phyloP scores from a whole-genome alignment of 176 grass and related monocot genomes.

The Eragrostis nindensis region DNA sequence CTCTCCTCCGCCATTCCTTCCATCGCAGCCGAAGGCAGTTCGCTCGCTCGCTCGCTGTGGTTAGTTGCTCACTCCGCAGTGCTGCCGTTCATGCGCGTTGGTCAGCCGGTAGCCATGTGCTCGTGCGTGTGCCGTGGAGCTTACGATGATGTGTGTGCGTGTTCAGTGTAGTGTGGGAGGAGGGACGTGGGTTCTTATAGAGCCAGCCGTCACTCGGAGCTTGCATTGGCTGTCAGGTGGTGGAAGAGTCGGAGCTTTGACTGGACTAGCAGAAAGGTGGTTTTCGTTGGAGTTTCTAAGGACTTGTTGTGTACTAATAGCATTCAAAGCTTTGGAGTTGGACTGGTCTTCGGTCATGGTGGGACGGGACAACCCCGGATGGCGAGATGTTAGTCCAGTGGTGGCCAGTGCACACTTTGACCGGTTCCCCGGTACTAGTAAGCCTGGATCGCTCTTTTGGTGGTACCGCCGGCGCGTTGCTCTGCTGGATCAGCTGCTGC shows the following conservation, averaged over 20 bases:
- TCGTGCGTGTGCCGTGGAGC: not conserved
- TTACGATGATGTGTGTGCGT: not conserved
- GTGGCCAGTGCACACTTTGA: constrained; percentile 39
- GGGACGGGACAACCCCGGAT: constrained; percentile 8
- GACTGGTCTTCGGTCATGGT: constrained; percentile 54
- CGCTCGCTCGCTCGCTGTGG: no score
- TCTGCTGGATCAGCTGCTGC: not conserved
- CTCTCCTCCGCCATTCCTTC: constrained; percentile 38
- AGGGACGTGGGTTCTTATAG: constrained; percentile 52
- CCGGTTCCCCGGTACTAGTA: constrained; percentile 1
- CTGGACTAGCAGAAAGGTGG: constrained; percentile 14
- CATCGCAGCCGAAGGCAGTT: constrained; percentile 18
- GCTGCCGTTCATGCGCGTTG: not conserved
- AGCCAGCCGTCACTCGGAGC: not conserved
- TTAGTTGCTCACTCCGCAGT: not conserved
- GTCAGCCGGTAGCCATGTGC: not conserved
- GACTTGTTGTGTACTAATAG: not conserved
- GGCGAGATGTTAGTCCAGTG: constrained; percentile 15
- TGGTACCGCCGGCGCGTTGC: not conserved
- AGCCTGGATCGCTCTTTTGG: constrained; percentile 23
- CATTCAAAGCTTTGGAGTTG: constrained; percentile 41
- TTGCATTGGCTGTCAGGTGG: not conserved
- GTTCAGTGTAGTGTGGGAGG: not conserved
- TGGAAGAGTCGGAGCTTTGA: constrained; percentile 52
- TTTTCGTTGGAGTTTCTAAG: constrained; percentile 20